These are phyloP conservation scores for Wallacemonas sp. DNA, from an alignment of 208 protist species.

Conservation along the genomic window DNA sequence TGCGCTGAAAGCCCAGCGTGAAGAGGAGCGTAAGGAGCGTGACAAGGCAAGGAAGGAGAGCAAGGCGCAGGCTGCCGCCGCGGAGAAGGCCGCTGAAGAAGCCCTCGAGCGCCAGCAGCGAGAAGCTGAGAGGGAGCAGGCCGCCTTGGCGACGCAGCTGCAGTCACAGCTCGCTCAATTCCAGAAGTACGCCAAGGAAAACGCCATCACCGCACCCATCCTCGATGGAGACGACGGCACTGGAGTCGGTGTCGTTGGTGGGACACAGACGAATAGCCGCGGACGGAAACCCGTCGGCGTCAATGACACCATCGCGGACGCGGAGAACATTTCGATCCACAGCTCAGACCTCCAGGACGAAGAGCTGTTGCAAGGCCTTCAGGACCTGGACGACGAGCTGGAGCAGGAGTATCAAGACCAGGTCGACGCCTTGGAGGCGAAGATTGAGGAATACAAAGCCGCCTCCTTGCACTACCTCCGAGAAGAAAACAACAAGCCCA, in stretches of 20 bases:
- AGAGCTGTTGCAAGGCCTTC: constrained; percentile 31
- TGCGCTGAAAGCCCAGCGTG: constrained; percentile 1
- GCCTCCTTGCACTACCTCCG: constrained; percentile 12
- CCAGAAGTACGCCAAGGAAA: constrained; percentile 1
- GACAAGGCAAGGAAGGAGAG: constrained; percentile 13
- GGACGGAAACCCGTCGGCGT: not conserved
- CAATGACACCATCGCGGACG: constrained; percentile 21
- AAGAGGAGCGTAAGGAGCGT: constrained; percentile 2
- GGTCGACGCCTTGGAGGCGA: constrained; percentile 16
- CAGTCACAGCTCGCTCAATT: constrained; percentile 1
- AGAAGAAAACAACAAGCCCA: constrained; percentile 22
- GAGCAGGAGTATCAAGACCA: constrained; percentile 28
- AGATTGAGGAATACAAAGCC: constrained; percentile 21
- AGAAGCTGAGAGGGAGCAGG: constrained; percentile 11
- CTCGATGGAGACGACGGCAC: not conserved
- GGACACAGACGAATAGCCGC: not conserved
- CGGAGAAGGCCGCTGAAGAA: constrained; percentile 18
- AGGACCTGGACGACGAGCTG: constrained; percentile 36
- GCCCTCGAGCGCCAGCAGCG: constrained; percentile 17
- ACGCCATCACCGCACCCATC: not conserved
- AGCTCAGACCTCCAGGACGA: constrained; percentile 36
- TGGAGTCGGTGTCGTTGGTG: not conserved
- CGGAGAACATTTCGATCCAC: constrained; percentile 29
- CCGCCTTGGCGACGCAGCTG: not conserved
- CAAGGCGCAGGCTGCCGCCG: constrained; percentile 11